Evolutionary conservation across 2,329 filamentous ascomycete genomes (phyloP).

Genomic region (Hymenoscyphus fructigenus): DNA sequence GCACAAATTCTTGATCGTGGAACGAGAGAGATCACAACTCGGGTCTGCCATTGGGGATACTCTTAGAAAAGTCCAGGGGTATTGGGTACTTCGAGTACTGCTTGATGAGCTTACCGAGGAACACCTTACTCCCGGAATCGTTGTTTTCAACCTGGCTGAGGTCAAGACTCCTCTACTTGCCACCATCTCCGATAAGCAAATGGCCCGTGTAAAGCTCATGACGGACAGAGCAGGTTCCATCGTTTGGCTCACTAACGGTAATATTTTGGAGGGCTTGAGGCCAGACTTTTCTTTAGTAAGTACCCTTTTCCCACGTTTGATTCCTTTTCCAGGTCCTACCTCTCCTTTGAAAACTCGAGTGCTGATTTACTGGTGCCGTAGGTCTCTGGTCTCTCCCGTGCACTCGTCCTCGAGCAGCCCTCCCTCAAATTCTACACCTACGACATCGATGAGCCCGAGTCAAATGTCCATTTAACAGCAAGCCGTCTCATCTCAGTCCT

Average conservation of each 20-base stretch:
- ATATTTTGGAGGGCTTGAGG: constrained; percentile 3
- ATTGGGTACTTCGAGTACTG: not conserved
- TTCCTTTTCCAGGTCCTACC: too few relatives aligned
- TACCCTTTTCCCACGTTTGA: not conserved
- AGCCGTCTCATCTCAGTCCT: not conserved
- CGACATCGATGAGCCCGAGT: constrained; percentile 7
- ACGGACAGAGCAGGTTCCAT: constrained; percentile 7
- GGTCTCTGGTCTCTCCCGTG: constrained; percentile 11
- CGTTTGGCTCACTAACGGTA: constrained; percentile 16
- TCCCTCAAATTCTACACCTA: constrained; percentile 15
- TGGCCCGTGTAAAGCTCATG: not conserved
- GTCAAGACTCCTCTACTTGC: not conserved
- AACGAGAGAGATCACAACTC: not conserved
- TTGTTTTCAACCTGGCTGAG: not conserved
- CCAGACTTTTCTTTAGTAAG: constrained; percentile 10
- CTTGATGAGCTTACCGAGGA: not conserved
- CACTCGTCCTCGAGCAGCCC: constrained; percentile 18
- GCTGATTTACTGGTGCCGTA: too few relatives aligned
- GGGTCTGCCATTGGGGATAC: not conserved
- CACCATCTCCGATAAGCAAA: not conserved
- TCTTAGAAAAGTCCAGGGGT: not conserved
- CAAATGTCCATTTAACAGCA: not conserved
- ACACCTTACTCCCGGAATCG: not conserved
- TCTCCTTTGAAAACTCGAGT: too few relatives aligned
- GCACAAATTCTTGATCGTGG: not conserved